Percentiles rank a stretch among this genome's conserved stretches.
phyloP scores from a whole-genome alignment of 192 early-diverging fungal genomes.

The Entrophospora sp. region DNA sequence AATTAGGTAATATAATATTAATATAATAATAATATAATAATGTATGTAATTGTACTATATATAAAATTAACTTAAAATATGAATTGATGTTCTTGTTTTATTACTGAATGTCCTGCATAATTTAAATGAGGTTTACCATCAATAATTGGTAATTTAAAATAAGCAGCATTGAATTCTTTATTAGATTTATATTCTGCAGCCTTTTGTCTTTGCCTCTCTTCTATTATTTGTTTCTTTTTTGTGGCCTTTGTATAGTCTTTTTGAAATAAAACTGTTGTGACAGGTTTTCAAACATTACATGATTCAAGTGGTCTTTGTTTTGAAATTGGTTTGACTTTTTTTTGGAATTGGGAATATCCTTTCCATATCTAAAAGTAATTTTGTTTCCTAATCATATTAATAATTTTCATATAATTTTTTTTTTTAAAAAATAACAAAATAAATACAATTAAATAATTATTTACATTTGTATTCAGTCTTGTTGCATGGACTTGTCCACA shows the following conservation, averaged over 20 bases:
- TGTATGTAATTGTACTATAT: too few relatives aligned
- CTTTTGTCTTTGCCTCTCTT: slow-evolving; percentile 52
- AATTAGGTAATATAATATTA: too few relatives aligned
- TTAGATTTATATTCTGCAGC: slow-evolving; percentile 40
- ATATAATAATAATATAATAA: too few relatives aligned
- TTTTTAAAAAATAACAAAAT: background rate
- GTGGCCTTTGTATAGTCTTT: slow-evolving; percentile 55
- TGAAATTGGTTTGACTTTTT: slow-evolving; percentile 41
- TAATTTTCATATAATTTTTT: slow-evolving; percentile 9
- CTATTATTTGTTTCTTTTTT: slow-evolving; percentile 54
- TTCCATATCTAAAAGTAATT: slow-evolving; percentile 47
- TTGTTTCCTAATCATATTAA: slow-evolving; percentile 6
- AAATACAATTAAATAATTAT: background rate
- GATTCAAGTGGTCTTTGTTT: slow-evolving; percentile 58
- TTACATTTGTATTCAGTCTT: slow-evolving; percentile 13
- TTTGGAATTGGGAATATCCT: slow-evolving; percentile 39
- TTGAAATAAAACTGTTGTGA: slow-evolving; percentile 47
- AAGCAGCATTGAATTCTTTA: slow-evolving; percentile 41
- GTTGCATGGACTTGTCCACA: slow-evolving; percentile 39
- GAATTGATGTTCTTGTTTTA: background rate
- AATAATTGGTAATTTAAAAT: slow-evolving; percentile 47
- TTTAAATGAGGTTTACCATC: slow-evolving; percentile 40
- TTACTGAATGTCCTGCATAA: background rate
- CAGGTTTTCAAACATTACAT: slow-evolving; percentile 50
- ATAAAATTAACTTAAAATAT: too few relatives aligned